These are phyloP conservation scores for Diddensiella transvaalensis DNA, from an alignment of 805 yeast genomes.

Conservation along the genomic window DNA sequence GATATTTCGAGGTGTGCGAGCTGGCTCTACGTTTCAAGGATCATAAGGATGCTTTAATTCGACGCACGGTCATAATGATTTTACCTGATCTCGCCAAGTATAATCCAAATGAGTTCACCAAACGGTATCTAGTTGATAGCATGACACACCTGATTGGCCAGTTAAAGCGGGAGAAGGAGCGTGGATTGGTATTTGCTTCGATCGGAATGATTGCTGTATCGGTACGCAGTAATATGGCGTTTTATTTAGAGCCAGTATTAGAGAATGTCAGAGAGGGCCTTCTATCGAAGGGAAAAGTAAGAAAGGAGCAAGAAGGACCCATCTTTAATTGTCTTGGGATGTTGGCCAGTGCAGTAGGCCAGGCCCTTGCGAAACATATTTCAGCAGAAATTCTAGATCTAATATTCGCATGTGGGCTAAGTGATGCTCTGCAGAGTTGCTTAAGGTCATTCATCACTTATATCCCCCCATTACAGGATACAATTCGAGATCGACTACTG, in stretches of 20 bases:
- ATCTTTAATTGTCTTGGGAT: conserved; percentile 86
- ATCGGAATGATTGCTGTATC: conserved; percentile 79
- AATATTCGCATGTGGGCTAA: conserved; percentile 76
- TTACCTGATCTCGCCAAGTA: conserved; percentile 80
- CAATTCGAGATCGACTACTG: conserved; percentile 67
- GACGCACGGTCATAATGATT: conserved; percentile 80
- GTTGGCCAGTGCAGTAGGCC: conserved; percentile 84
- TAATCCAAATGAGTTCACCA: conserved; percentile 70
- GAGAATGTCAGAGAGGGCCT: conserved; percentile 80
- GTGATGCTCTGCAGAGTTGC: conserved; percentile 78
- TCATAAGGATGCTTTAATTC: conserved; percentile 67
- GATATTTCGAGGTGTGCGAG: conserved; percentile 74
- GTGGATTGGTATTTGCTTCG: conserved; percentile 69
- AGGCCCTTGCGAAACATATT: conserved; percentile 84
- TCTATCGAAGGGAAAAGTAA: conserved; percentile 48
- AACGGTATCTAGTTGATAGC: conserved; percentile 74
- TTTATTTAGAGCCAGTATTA: conserved; percentile 82
- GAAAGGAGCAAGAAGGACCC: conserved; percentile 76
- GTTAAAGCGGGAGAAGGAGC: conserved; percentile 70
- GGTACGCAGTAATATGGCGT: conserved; percentile 79
- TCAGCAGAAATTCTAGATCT: conserved; percentile 76
- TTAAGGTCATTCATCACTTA: conserved; percentile 61
- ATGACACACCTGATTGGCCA: conserved; percentile 74
- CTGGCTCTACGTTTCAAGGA: conserved; percentile 70
- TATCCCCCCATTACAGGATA: conserved; percentile 75